Conservation (phyloP, 345 rosid species). For the Kernera saxatilis region DNA sequence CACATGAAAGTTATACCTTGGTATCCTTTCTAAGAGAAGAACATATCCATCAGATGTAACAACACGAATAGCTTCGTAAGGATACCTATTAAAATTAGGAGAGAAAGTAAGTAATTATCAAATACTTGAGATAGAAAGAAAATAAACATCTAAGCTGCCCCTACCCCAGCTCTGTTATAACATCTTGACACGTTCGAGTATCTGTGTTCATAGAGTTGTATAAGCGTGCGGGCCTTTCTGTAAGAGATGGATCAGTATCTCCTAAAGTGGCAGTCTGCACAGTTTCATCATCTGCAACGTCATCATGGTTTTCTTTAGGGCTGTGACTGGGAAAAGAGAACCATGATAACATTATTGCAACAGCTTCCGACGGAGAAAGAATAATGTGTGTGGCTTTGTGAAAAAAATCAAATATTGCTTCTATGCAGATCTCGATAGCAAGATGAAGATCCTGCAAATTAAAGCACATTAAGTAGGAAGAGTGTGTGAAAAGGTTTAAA, state of each 20-base stretch:
- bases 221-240: constrained; percentile 46
- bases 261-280: constrained; percentile 59
- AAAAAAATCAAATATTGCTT: constrained; percentile 69
- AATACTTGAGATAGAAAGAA: neutral
- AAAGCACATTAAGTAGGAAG: neutral
- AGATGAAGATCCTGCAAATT: constrained; percentile 82
- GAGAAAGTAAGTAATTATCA: neutral
- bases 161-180: constrained; percentile 95
- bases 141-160: constrained; percentile 9
- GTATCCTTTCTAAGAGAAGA: constrained; percentile 91
- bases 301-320: constrained; percentile 19
- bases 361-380: constrained; percentile 69
- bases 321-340: constrained; percentile 37
- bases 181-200: constrained; percentile 90
- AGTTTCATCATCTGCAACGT: constrained; percentile 29
- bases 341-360: constrained; percentile 39
- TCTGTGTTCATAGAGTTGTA: constrained; percentile 77
- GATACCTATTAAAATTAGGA: constrained; percentile 49
- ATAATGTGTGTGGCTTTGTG: constrained; percentile 66
- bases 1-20: constrained; percentile 49
- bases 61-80: constrained; percentile 90
- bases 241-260: constrained; percentile 50
- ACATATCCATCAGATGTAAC: constrained; percentile 91
- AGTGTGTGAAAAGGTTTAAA: neutral
- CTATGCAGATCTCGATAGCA: constrained; percentile 80